Evolutionary conservation across 2,329 filamentous ascomycete species (phyloP).

Genomic region (Clarireedia sp.): DNA sequence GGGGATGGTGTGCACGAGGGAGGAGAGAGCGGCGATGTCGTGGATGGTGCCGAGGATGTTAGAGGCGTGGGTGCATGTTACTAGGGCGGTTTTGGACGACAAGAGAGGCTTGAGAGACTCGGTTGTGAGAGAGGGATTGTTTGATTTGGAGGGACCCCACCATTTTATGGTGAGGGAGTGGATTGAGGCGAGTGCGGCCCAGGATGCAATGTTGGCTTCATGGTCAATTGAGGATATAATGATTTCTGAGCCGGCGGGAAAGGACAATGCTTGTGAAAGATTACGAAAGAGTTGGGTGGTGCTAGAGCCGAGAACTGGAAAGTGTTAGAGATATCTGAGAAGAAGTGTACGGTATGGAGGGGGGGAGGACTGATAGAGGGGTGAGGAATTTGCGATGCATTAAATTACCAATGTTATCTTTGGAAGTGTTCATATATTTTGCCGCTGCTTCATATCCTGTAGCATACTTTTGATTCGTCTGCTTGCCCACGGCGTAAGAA

Average conservation of each 20-base stretch:
- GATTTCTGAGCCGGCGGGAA: slow-evolving; percentile 54
- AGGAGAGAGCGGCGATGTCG: slow-evolving; percentile 46
- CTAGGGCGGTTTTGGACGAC: slow-evolving; percentile 56
- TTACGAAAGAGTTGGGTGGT: slow-evolving; percentile 73
- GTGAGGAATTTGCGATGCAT: neutral
- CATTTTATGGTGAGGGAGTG: slow-evolving; percentile 58
- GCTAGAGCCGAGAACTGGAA: slow-evolving; percentile 58
- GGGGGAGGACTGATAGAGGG: neutral
- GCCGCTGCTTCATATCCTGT: slow-evolving; percentile 58
- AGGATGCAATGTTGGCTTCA: slow-evolving; percentile 69
- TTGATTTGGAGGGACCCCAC: slow-evolving; percentile 49
- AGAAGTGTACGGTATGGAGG: neutral
- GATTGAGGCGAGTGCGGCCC: slow-evolving; percentile 59
- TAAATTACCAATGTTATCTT: slow-evolving; percentile 53
- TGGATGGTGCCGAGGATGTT: slow-evolving; percentile 69
- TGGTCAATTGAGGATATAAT: slow-evolving; percentile 67
- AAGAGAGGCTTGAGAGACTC: slow-evolving; percentile 38
- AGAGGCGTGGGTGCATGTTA: slow-evolving; percentile 65
- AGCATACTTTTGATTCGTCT: slow-evolving; percentile 51
- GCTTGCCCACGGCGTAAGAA: slow-evolving; percentile 52
- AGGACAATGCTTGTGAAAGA: slow-evolving; percentile 47
- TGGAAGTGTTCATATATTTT: slow-evolving; percentile 59
- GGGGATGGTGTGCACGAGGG: slow-evolving; percentile 40
- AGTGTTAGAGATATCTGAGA: slow-evolving; percentile 1
- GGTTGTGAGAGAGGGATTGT: slow-evolving; percentile 30